Percentiles rank a stretch among this genome's conserved stretches.
Conservation (phyloP, 176 grass and related monocot species). For the Zea mays region Zm-B73-REFERENCE-NAM-5.0 NC_050097.1:38110001-38110500, state of each 20-base stretch:
- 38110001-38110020: no score
- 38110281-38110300: neutral
- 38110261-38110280: neutral
- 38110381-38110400: neutral
- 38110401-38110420: neutral
- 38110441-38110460: neutral
- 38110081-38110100: no score
- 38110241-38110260: neutral
- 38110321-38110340: neutral
- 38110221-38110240: neutral
- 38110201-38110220: neutral
- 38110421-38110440: neutral
- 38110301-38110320: neutral
- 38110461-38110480: neutral
- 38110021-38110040: no score
- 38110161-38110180: neutral
- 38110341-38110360: neutral
- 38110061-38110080: no score
- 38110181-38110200: constrained; percentile 8
- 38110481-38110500: neutral
- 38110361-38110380: neutral
- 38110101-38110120: no score
- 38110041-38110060: no score
- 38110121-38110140: no score
- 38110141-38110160: no score